These are phyloP conservation scores for Mycosphaerella sp. DNA, from an alignment of 2,329 filamentous ascomycete genomes.

Conservation along the genomic window DNA sequence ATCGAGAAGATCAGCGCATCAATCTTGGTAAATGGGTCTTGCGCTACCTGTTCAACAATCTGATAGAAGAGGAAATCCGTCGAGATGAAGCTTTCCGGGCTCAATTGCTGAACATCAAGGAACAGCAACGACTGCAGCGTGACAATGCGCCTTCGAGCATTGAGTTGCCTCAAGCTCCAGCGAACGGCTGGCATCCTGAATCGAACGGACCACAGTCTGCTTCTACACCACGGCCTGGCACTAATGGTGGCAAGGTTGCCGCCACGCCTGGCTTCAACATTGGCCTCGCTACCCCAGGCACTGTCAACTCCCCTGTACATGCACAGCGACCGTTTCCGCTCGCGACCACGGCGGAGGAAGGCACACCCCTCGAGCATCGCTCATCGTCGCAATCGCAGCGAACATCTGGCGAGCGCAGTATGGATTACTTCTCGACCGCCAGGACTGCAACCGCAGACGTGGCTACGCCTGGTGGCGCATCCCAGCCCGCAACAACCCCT, in stretches of 20 bases:
- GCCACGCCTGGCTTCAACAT: slow-evolving; percentile 73
- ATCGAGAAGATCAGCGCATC: slow-evolving; percentile 90
- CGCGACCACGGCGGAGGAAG: slow-evolving; percentile 39
- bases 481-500: slow-evolving; percentile 31
- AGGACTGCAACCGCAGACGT: slow-evolving; percentile 44
- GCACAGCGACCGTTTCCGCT: slow-evolving; percentile 32
- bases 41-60: slow-evolving; percentile 79
- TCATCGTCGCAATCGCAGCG: slow-evolving; percentile 51
- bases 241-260: slow-evolving; percentile 55
- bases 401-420: slow-evolving; percentile 54
- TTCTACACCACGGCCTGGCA: slow-evolving; percentile 54
- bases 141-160: slow-evolving; percentile 57
- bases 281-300: slow-evolving; percentile 46
- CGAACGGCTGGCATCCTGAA: slow-evolving; percentile 41
- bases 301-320: slow-evolving; percentile 34
- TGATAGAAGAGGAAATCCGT: slow-evolving; percentile 85
- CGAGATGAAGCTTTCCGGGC: slow-evolving; percentile 71
- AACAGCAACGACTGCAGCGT: slow-evolving; percentile 51
- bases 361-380: slow-evolving; percentile 47
- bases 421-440: slow-evolving; percentile 72
- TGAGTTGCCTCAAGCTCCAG: slow-evolving; percentile 43
- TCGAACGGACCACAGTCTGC: slow-evolving; percentile 41
- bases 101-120: slow-evolving; percentile 57
- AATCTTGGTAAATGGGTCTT: slow-evolving; percentile 96
- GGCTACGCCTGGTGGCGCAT: slow-evolving; percentile 23